phyloP scores from a whole-genome alignment of 2,329 filamentous ascomycete genomes.

The Aspergillus sclerotialis region DNA sequence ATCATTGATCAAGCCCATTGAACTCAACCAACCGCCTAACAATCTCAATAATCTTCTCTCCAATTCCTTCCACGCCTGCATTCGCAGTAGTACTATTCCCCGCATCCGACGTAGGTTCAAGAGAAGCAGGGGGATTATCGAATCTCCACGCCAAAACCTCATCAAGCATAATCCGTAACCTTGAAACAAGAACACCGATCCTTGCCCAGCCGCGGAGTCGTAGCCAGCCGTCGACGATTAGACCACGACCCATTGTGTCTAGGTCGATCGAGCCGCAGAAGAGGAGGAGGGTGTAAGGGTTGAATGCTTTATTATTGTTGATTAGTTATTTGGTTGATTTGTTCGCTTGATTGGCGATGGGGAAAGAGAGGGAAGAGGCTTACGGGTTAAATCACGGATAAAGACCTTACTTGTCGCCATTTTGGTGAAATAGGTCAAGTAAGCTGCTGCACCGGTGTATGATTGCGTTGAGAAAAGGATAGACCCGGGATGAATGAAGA shows the following conservation, averaged over 20 bases:
- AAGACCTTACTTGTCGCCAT: conserved; percentile 91
- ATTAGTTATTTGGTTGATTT: neutral
- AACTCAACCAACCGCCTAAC: conserved; percentile 79
- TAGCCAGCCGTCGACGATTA: conserved; percentile 90
- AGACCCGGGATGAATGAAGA: conserved; percentile 88
- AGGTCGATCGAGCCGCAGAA: conserved; percentile 81
- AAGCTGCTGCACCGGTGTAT: conserved; percentile 68
- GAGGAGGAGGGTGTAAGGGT: conserved; percentile 77
- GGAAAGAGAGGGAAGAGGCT: conserved; percentile 29
- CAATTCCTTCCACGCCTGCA: conserved; percentile 20
- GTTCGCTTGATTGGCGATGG: conserved; percentile 1
- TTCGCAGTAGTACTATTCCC: conserved; percentile 10
- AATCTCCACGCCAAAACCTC: conserved; percentile 73
- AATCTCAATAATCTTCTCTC: conserved; percentile 57
- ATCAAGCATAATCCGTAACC: conserved; percentile 81
- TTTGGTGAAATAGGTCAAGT: conserved; percentile 84
- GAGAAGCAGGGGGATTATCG: conserved; percentile 63
- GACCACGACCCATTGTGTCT: conserved; percentile 77
- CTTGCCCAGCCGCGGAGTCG: conserved; percentile 83
- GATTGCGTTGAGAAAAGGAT: conserved; percentile 76
- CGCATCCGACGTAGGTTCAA: conserved; percentile 47
- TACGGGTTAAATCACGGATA: conserved; percentile 81
- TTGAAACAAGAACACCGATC: conserved; percentile 80
- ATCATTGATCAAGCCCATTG: conserved; percentile 68
- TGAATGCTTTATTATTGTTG: conserved; percentile 54